Conservation (phyloP, 2,329 filamentous ascomycete genomes). For the Pseudogymnoascus sp. region DNA sequence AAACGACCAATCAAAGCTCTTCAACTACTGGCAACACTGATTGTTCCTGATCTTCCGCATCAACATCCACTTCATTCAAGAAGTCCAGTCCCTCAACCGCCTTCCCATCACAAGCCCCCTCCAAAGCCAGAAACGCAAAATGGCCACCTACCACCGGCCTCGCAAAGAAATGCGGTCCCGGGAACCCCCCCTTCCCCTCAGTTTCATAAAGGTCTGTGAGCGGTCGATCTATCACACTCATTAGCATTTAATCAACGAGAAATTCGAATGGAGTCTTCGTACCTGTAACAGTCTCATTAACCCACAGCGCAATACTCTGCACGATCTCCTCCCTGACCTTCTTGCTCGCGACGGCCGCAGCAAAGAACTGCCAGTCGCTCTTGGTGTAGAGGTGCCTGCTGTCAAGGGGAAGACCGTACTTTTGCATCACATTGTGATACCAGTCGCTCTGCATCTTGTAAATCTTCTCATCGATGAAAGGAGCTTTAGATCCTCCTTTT, state of each 20-base stretch:
- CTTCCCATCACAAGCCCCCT: constrained; percentile 66
- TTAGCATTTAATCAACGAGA: constrained; percentile 13
- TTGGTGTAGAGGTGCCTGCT: constrained; percentile 78
- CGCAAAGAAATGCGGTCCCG: constrained; percentile 68
- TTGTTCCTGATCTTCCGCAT: neutral
- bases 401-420: constrained; percentile 76
- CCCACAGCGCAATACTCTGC: constrained; percentile 66
- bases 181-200: constrained; percentile 67
- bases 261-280: constrained; percentile 21
- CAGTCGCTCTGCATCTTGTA: constrained; percentile 74
- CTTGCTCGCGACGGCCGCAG: constrained; percentile 66
- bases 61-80: constrained; percentile 31
- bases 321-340: constrained; percentile 63
- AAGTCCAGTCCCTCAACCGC: constrained; percentile 50
- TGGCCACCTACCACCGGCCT: constrained; percentile 78
- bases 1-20: neutral
- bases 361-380: constrained; percentile 87
- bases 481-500: constrained; percentile 28
- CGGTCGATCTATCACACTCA: constrained; percentile 48
- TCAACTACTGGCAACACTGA: neutral
- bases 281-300: constrained; percentile 71
- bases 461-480: constrained; percentile 65
- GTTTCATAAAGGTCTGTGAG: constrained; percentile 79
- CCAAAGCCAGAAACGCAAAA: constrained; percentile 76
- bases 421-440: constrained; percentile 72